These are phyloP conservation scores for Pyrenophora graminea DNA, from an alignment of 2,329 filamentous ascomycete genomes.

Conservation along the genomic window DNA sequence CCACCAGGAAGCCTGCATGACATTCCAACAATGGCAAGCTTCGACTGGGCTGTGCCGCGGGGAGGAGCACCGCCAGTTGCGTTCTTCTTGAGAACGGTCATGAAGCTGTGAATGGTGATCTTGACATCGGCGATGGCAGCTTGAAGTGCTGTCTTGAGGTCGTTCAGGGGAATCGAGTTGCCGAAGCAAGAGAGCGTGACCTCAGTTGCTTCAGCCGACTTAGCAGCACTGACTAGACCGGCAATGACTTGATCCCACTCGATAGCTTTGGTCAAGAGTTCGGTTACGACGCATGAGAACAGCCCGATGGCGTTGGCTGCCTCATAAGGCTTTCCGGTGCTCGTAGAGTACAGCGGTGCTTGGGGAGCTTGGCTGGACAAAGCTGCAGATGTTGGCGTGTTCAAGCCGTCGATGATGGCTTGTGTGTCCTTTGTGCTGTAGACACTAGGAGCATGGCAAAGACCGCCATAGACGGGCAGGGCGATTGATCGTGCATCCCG, in stretches of 20 bases:
- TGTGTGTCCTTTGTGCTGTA: conserved; percentile 34
- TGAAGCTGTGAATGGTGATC: conserved; percentile 1
- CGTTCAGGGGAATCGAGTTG: conserved; percentile 25
- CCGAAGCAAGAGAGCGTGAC: conserved; percentile 18
- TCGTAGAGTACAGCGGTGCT: conserved; percentile 58
- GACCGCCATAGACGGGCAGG: conserved; percentile 31
- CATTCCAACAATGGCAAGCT: conserved; percentile 44
- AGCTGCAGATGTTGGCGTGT: conserved; percentile 26
- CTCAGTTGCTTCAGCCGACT: background rate
- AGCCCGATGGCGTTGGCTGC: conserved; percentile 23
- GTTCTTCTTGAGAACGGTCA: conserved; percentile 1
- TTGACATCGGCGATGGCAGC: background rate
- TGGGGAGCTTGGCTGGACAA: conserved; percentile 33
- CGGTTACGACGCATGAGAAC: conserved; percentile 17
- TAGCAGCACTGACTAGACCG: conserved; percentile 14
- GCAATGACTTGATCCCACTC: conserved; percentile 24
- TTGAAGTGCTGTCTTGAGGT: conserved; percentile 15
- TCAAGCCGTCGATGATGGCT: conserved; percentile 24
- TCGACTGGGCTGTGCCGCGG: conserved; percentile 10
- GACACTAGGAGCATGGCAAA: conserved; percentile 37
- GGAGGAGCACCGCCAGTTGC: background rate
- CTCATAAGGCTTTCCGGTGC: conserved; percentile 45
- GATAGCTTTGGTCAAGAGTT: conserved; percentile 22
- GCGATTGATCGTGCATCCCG: conserved; percentile 23
- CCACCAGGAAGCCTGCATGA: conserved; percentile 44